These are phyloP conservation scores for Neurospora sp. DNA, from an alignment of 495 filamentous ascomycete species.

Conservation along the genomic window DNA sequence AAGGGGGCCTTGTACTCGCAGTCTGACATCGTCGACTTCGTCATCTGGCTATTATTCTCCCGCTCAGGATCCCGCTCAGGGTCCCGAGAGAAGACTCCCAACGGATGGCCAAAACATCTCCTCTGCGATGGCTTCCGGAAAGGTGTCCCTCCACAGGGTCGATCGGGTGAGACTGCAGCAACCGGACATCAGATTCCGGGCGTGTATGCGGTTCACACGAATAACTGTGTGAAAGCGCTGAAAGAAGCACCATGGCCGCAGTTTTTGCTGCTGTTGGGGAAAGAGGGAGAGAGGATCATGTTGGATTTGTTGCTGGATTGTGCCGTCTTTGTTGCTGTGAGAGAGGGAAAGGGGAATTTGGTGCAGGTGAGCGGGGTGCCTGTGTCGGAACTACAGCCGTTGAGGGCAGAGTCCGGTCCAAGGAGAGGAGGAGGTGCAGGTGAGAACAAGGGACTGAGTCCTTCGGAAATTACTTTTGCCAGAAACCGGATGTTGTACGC, in stretches of 20 bases:
- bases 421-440: too few relatives aligned
- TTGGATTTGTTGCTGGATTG: constrained; percentile 67
- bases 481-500: constrained; percentile 84
- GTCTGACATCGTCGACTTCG: constrained; percentile 75
- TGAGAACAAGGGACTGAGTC: constrained; percentile 18
- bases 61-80: not conserved
- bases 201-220: constrained; percentile 48
- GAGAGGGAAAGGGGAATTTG: constrained; percentile 48
- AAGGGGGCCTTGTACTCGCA: constrained; percentile 35
- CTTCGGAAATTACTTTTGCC: constrained; percentile 62
- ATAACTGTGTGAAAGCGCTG: constrained; percentile 57
- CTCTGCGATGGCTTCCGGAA: constrained; percentile 66
- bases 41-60: constrained; percentile 65
- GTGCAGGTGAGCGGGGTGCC: constrained; percentile 68
- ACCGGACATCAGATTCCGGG: constrained; percentile 30
- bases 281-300: constrained; percentile 74
- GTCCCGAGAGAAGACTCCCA: not conserved
- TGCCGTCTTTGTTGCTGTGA: constrained; percentile 61
- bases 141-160: constrained; percentile 12
- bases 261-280: constrained; percentile 59
- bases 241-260: constrained; percentile 65
- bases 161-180: not conserved
- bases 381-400: constrained; percentile 27
- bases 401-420: not conserved
- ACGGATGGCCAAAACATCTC: constrained; percentile 48